These are phyloP conservation scores for Phytophthora sp. DNA, from an alignment of 352 stramenopile species.

Conservation along the genomic window DNA sequence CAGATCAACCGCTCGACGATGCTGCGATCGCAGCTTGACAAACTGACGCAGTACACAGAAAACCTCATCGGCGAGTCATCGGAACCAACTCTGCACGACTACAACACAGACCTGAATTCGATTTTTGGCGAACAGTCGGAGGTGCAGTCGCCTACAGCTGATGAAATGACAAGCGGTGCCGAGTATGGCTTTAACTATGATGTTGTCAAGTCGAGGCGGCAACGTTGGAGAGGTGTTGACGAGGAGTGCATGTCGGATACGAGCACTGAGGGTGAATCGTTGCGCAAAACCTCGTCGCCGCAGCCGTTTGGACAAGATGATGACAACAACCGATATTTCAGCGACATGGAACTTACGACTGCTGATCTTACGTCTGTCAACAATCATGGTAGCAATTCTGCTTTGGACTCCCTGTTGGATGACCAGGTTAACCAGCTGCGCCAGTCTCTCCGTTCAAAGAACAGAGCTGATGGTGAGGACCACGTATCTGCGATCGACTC, in stretches of 20 bases:
- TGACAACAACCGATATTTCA: constrained; percentile 40
- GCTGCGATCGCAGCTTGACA: constrained; percentile 70
- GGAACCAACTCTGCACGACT: constrained; percentile 56
- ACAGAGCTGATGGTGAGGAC: constrained; percentile 21
- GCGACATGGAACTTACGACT: constrained; percentile 33
- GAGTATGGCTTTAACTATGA: constrained; percentile 55
- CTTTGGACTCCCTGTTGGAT: constrained; percentile 36
- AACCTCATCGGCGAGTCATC: constrained; percentile 64
- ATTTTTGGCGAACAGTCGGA: constrained; percentile 55
- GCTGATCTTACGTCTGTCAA: constrained; percentile 31
- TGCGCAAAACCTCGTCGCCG: constrained; percentile 40
- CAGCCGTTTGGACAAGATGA: constrained; percentile 21
- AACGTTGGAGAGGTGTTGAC: constrained; percentile 41
- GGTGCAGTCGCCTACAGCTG: constrained; percentile 41
- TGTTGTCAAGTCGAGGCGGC: constrained; percentile 38
- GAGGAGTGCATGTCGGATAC: constrained; percentile 70
- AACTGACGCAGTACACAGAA: constrained; percentile 75
- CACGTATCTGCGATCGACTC: constrained; percentile 29
- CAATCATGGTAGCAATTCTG: constrained; percentile 9
- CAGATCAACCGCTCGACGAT: constrained; percentile 68
- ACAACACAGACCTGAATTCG: constrained; percentile 55
- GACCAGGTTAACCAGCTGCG: constrained; percentile 36
- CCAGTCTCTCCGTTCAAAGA: constrained; percentile 29
- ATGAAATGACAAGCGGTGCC: constrained; percentile 39
- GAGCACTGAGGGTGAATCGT: constrained; percentile 47